These are phyloP conservation scores for Phytopythium chamaehyphon DNA, from an alignment of 352 stramenopile genomes.

Conservation along the genomic window DNA sequence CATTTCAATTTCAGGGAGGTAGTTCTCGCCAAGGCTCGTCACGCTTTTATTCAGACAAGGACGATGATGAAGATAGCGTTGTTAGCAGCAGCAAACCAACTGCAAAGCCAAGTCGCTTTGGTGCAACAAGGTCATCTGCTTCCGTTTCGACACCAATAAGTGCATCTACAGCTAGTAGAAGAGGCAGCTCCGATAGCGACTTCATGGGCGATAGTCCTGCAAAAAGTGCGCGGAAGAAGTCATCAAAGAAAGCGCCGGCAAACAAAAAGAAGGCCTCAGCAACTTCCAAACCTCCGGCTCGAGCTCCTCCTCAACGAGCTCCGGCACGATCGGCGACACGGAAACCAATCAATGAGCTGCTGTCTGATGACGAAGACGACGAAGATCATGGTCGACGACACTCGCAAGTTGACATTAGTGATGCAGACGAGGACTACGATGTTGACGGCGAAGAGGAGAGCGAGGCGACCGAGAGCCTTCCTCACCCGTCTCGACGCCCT, in stretches of 20 bases:
- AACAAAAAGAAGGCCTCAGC: constrained; percentile 17
- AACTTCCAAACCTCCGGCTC: constrained; percentile 1
- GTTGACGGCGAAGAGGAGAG: constrained; percentile 44
- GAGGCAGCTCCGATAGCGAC: constrained; percentile 1
- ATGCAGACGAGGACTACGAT: constrained; percentile 64
- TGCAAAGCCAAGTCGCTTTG: constrained; percentile 10
- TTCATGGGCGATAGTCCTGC: neutral
- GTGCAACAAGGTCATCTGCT: constrained; percentile 6
- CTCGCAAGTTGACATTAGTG: constrained; percentile 25
- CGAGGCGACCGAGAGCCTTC: constrained; percentile 13
- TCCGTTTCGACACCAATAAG: neutral
- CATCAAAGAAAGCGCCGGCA: neutral
- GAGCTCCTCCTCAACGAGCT: constrained; percentile 1
- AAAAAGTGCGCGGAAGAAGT: neutral
- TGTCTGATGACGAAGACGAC: constrained; percentile 44
- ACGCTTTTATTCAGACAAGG: neutral
- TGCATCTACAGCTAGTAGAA: neutral
- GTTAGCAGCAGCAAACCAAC: neutral
- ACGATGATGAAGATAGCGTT: constrained; percentile 21
- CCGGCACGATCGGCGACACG: constrained; percentile 16
- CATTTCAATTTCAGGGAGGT: no score
- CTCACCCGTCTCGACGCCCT: constrained; percentile 2
- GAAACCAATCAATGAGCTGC: constrained; percentile 24
- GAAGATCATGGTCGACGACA: constrained; percentile 10
- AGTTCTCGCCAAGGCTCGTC: neutral